phyloP scores from a whole-genome alignment of 78 protist genomes.

The Polysphondylium violaceum region DNA sequence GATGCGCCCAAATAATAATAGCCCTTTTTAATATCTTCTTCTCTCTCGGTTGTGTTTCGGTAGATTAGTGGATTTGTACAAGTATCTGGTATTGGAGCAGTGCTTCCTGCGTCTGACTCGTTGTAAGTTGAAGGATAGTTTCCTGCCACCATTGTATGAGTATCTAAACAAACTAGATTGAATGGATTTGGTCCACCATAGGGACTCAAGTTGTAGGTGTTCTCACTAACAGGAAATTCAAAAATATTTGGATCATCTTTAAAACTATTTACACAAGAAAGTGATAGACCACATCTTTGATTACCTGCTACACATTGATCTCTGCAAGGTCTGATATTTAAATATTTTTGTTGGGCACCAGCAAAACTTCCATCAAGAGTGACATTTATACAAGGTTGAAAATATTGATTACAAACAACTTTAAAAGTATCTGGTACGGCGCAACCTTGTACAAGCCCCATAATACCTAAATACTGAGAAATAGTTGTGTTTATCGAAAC shows the following conservation, averaged over 20 bases:
- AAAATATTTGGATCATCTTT: neutral
- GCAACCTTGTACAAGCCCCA: neutral
- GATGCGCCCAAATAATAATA: neutral
- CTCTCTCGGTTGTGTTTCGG: neutral
- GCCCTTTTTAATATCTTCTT: slow-evolving; percentile 25
- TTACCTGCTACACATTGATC: slow-evolving; percentile 16
- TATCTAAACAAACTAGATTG: neutral
- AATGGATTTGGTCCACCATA: neutral
- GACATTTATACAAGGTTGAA: slow-evolving; percentile 15
- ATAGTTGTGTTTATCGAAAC: neutral
- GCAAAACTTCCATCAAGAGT: neutral
- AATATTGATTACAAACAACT: slow-evolving; percentile 44
- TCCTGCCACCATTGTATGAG: slow-evolving; percentile 12
- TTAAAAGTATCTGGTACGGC: neutral
- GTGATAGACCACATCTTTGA: neutral
- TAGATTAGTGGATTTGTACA: slow-evolving; percentile 33
- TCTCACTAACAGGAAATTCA: slow-evolving; percentile 1
- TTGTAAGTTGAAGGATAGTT: neutral
- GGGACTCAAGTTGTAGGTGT: neutral
- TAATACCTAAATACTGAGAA: neutral
- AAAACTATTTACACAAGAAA: neutral
- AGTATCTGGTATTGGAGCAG: neutral
- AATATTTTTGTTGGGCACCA: neutral
- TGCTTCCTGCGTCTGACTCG: neutral
- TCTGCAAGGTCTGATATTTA: slow-evolving; percentile 13